Evolutionary conservation across 2,329 filamentous ascomycete species (phyloP), one percentile per base, ranked within the genome.

Genomic region (Sporothrix variecibatus): DNA sequence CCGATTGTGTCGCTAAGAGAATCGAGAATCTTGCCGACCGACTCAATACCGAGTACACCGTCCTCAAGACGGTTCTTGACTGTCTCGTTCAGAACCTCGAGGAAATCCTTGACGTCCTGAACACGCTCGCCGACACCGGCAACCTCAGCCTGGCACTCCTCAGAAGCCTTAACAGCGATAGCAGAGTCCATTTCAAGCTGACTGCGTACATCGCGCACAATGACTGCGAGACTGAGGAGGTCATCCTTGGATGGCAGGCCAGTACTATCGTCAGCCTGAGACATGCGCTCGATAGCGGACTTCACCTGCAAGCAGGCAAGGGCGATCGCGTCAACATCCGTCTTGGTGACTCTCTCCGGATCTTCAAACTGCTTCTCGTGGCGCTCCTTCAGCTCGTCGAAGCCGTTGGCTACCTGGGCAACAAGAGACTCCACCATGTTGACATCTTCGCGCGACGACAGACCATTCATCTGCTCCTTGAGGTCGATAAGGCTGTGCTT

Each of bases 271-370:
- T 96, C 91, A 0, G 92, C 90, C 72, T 92, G 86, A 46, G 90
- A 86, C 79, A 96, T 88, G 72, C 92, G 90, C 62, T 94, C 92
- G 9, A 98, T 86, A 38, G 92, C 89, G 4, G 88, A 86, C 83
- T 97, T 97, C 82, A 97, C 91, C 76, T 97, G 94, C n/a, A 93
- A 89, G 43, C 94, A 93, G 58, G 95, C 87, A 0, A 93, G 87
- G 76, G 94, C 93, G 8, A 98, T 88, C 1, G 93, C 89, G 76
- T 96, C 93, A 3, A 97, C 86, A 78, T 98, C 94, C 0, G 90
- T 89, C 83, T 97, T 97, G 69, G 91, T 92, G 31, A 95, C 87
- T 78, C 89, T 90, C 51, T 93, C 90, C 0, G 87, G 86, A 53
- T 87, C 85, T 23, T 90, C 87, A 11, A 85, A 80, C 12, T 86